These are phyloP conservation scores for Chlamydomonas sp. DNA, from an alignment of 139 green algal genomes.

Conservation along the genomic window DNA sequence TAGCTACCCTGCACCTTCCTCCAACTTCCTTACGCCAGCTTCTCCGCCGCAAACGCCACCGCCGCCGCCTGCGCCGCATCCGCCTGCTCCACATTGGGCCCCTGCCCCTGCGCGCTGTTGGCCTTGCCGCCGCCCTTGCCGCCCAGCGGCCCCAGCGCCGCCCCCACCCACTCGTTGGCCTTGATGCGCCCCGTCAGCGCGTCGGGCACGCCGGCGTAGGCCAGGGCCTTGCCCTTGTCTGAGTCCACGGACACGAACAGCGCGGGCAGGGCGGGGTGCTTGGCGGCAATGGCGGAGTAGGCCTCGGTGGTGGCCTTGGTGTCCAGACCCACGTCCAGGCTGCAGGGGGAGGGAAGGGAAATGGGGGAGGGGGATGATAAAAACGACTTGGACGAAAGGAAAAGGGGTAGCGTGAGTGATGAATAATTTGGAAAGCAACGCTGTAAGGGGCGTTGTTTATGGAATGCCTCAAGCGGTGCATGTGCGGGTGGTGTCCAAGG, in stretches of 20 bases:
- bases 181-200: slow-evolving; percentile 63
- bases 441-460: too few relatives aligned
- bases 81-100: slow-evolving; percentile 55
- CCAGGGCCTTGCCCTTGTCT: slow-evolving; percentile 80
- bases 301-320: slow-evolving; percentile 71
- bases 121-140: slow-evolving; percentile 96
- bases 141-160: slow-evolving; percentile 69
- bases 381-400: too few relatives aligned
- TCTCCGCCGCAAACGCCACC: slow-evolving; percentile 57
- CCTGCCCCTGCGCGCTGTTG: slow-evolving; percentile 85
- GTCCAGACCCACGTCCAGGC: slow-evolving; percentile 73
- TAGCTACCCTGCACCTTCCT: not conserved
- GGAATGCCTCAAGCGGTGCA: too few relatives aligned
- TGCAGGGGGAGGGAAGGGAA: not conserved
- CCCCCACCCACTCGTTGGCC: slow-evolving; percentile 83
- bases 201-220: slow-evolving; percentile 81
- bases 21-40: slow-evolving; percentile 27
- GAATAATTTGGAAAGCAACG: too few relatives aligned
- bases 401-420: too few relatives aligned
- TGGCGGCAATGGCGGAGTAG: slow-evolving; percentile 56
- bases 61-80: slow-evolving; percentile 49
- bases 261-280: slow-evolving; percentile 59
- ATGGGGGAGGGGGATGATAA: not conserved
- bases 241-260: slow-evolving; percentile 71
- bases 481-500: too few relatives aligned